Base-by-base conservation (phyloP, 1,284 basidiomycete genomes). In the Peniophora sp. region DNA sequence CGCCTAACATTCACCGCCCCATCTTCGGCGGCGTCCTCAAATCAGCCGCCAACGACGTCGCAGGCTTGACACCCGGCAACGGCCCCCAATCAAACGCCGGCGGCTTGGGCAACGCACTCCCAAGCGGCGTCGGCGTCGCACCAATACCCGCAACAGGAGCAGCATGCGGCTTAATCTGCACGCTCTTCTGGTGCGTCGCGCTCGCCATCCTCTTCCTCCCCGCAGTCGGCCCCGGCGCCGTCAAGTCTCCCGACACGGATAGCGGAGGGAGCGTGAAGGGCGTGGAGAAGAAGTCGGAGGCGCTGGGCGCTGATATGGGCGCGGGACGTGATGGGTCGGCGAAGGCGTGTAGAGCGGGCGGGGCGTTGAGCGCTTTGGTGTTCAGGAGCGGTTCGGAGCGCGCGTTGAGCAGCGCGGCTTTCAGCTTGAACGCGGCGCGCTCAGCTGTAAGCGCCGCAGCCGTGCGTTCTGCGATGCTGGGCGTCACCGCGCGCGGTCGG, bases 381-480 rank as follows among this genome's bases (percentile, higher is more conserved):
- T 87, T 89, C 42, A 88, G 63, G 37, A 87, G 63, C 0, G 87
- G 87, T 56, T 81, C 74, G 52, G 72, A 74, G 39, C 88, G 75
- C 0, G 72, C 74, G 2, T 69, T 64, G 22, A 88, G 62, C n/a
- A 92, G 68, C 0, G 81, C 81, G 3, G 73, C 72, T 65, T 89
- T 91, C 47, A 92, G 70, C 52, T 73, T 77, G 51, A 79, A 73
- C 1, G 85, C 84, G 17, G 83, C 78, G 18, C 83, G 72, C 65
- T 92, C 89, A 0, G 86, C 83, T 53, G 88, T 86, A 47, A 92
- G 68, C 17, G 88, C 86, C 2, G 85, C 85, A 1, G 87, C 85
- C 0, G 88, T 88, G 2, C 81, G 83, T 5, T 74, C 71, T 0
- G 85, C 86, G 34, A 88, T 77, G 57, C 79, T 74, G 0, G 81